These are phyloP conservation scores for Tuber umbilicatum DNA, from an alignment of 495 filamentous ascomycete genomes.

Conservation along the genomic window DNA sequence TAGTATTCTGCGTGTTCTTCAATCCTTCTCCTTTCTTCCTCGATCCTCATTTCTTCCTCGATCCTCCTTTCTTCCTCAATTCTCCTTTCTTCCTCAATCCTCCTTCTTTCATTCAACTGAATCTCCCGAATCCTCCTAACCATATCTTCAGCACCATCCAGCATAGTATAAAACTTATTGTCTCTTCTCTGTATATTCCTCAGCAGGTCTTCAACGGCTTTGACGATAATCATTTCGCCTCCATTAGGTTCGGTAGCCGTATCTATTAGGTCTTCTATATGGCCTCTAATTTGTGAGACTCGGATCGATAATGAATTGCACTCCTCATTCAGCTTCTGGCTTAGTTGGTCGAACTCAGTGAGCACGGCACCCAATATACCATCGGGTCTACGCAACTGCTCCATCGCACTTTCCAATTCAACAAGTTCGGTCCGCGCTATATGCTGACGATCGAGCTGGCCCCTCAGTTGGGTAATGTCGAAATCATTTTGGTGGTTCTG, in stretches of 20 bases:
- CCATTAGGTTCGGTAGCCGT: background rate
- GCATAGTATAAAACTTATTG: background rate
- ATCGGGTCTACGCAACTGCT: background rate
- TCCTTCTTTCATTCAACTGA: background rate
- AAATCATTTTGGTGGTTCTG: slow-evolving; percentile 5
- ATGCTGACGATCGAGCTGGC: background rate
- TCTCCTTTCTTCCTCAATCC: background rate
- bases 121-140: background rate
- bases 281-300: background rate
- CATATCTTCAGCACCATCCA: background rate
- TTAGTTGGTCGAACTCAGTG: background rate
- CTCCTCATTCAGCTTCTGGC: background rate
- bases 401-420: background rate
- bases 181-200: slow-evolving; percentile 1
- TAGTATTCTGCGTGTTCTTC: background rate
- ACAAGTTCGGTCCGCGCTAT: background rate
- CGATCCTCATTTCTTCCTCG: no score
- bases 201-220: background rate
- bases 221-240: background rate
- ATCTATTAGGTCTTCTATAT: background rate
- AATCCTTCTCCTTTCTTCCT: background rate
- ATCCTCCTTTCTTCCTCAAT: no score
- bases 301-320: slow-evolving; percentile 1
- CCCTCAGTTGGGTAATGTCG: background rate
- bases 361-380: background rate